Evolutionary conservation across 257 asterid genomes (phyloP).

Genomic region (Marsdenia floribunda): DNA sequence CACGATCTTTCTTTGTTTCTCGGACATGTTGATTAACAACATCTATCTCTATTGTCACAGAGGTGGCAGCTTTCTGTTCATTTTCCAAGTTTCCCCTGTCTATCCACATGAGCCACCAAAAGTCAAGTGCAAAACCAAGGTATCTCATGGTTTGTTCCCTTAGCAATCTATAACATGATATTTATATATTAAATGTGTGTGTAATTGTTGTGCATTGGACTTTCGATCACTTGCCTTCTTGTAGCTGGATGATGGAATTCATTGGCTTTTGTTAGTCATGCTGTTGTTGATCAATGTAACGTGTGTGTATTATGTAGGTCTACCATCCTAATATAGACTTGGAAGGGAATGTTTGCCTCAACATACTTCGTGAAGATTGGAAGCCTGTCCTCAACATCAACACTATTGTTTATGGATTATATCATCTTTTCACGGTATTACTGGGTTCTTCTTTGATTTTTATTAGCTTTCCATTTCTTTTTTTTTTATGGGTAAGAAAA

Average conservation of each 20-base stretch:
- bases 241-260: not conserved
- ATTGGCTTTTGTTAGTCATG: not conserved
- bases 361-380: conserved; percentile 45
- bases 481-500: not conserved
- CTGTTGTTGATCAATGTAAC: not conserved
- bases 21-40: not conserved
- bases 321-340: conserved; percentile 92
- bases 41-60: conserved; percentile 14
- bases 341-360: conserved; percentile 89
- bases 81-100: conserved; percentile 29
- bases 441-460: conserved; percentile 2
- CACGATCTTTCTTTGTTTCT: not conserved
- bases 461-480: not conserved
- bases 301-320: conserved; percentile 35
- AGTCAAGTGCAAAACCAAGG: conserved; percentile 43
- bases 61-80: conserved; percentile 32
- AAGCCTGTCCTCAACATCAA: conserved; percentile 42
- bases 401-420: conserved; percentile 34
- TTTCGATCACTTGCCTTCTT: not conserved
- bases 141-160: not conserved
- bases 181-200: too few species aligned
- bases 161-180: not conserved
- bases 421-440: conserved; percentile 77
- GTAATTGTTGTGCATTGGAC: not conserved
- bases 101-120: conserved; percentile 41